Percentiles rank a stretch among this genome's conserved stretches.
Conservation (phyloP, 2,329 filamentous ascomycete species). For the Aspergillus flavus region DNA sequence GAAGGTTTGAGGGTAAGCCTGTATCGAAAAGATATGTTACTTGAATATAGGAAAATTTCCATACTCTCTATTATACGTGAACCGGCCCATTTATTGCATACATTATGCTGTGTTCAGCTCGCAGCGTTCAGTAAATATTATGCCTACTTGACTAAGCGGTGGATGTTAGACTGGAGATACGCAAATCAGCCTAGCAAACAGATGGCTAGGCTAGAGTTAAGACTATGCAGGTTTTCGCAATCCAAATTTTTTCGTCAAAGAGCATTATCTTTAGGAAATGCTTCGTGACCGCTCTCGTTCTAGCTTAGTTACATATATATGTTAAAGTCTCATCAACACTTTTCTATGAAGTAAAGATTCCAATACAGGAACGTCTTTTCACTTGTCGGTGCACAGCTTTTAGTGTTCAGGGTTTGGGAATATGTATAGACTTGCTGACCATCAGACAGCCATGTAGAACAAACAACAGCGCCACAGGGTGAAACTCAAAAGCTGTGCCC, state of each 20-base stretch:
- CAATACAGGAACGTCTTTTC: constrained; percentile 14
- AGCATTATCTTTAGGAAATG: constrained; percentile 20
- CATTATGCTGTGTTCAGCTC: neutral
- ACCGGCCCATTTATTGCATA: neutral
- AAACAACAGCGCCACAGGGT: constrained; percentile 80
- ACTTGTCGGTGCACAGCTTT: constrained; percentile 15
- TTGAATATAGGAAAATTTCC: too few species aligned
- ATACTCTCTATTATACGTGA: neutral
- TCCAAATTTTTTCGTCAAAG: constrained; percentile 15
- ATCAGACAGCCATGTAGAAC: constrained; percentile 88
- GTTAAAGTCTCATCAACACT: constrained; percentile 19
- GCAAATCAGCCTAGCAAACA: neutral
- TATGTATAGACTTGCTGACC: constrained; percentile 92
- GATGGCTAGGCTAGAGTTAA: neutral
- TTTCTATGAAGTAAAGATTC: constrained; percentile 20
- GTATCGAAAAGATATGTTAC: too few species aligned
- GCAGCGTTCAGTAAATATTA: neutral
- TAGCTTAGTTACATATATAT: constrained; percentile 20
- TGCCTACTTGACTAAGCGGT: neutral
- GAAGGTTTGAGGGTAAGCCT: neutral
- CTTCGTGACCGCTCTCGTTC: constrained; percentile 13
- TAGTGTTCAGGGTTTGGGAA: constrained; percentile 72
- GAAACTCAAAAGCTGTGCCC: constrained; percentile 75
- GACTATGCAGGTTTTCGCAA: constrained; percentile 10
- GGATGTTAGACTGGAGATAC: neutral